These are phyloP conservation scores for Eremothecium sinecaudum DNA, from an alignment of 1,139 yeast genomes.

Conservation along the genomic window DNA sequence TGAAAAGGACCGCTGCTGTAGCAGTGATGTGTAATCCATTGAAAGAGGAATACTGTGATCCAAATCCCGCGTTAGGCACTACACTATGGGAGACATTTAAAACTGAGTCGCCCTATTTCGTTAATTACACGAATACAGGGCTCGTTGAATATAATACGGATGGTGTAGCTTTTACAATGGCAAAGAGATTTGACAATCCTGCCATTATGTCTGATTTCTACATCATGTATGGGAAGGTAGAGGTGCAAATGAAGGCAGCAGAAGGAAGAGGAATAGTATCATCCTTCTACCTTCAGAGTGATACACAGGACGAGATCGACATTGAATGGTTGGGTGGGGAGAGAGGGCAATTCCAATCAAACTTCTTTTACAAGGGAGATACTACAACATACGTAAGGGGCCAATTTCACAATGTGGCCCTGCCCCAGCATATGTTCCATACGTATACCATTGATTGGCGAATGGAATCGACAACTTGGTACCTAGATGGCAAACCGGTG, in stretches of 20 bases:
- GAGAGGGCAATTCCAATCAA: slow-evolving; percentile 61
- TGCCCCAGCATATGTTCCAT: slow-evolving; percentile 51
- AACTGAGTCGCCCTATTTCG: slow-evolving; percentile 38
- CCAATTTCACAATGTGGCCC: slow-evolving; percentile 49
- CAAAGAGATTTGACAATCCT: slow-evolving; percentile 63
- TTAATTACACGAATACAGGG: slow-evolving; percentile 32
- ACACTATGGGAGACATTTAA: slow-evolving; percentile 44
- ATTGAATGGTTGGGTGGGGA: slow-evolving; percentile 80
- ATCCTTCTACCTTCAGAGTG: slow-evolving; percentile 72
- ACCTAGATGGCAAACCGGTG: slow-evolving; percentile 50
- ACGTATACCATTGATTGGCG: slow-evolving; percentile 84
- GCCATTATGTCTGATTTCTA: slow-evolving; percentile 66
- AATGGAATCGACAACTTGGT: slow-evolving; percentile 49
- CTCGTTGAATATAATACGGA: slow-evolving; percentile 35
- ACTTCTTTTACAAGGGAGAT: slow-evolving; percentile 74
- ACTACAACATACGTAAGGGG: slow-evolving; percentile 74
- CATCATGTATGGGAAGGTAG: slow-evolving; percentile 79
- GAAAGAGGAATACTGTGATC: slow-evolving; percentile 32
- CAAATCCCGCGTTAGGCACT: slow-evolving; percentile 48
- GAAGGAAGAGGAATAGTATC: slow-evolving; percentile 70
- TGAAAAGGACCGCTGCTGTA: slow-evolving; percentile 1
- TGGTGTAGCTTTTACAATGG: slow-evolving; percentile 55
- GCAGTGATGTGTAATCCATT: slow-evolving; percentile 2
- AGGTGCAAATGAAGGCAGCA: slow-evolving; percentile 62
- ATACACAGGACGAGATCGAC: slow-evolving; percentile 81